Percentiles rank a stretch among this genome's conserved stretches.
phyloP scores from a whole-genome alignment of 2,329 filamentous ascomycete species.

The Metarhizium album region DNA sequence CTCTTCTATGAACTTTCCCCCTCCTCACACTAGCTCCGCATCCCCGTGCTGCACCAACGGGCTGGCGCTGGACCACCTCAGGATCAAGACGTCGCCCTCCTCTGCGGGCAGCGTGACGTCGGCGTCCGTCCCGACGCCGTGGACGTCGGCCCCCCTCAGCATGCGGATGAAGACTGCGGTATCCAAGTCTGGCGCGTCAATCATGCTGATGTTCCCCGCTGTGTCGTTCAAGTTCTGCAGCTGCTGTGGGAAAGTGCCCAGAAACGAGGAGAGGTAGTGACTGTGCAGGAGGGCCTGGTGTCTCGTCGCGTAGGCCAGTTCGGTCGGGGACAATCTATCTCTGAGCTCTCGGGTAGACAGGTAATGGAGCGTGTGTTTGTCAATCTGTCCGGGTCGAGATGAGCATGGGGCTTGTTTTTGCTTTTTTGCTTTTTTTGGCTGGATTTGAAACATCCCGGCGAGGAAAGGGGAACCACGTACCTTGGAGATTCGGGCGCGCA shows the following conservation, averaged over 20 bases:
- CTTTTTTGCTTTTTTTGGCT: too few relatives aligned
- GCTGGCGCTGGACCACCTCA: slow-evolving; percentile 67
- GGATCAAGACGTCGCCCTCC: slow-evolving; percentile 56
- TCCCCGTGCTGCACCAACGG: slow-evolving; percentile 40
- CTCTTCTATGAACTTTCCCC: background rate
- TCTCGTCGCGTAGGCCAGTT: slow-evolving; percentile 70
- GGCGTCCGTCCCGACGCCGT: slow-evolving; percentile 51
- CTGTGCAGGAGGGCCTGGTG: slow-evolving; percentile 77
- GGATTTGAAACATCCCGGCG: too few relatives aligned
- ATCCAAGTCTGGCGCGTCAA: slow-evolving; percentile 75
- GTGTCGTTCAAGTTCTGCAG: slow-evolving; percentile 85
- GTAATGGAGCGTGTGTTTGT: slow-evolving; percentile 66
- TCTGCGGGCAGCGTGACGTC: slow-evolving; percentile 48
- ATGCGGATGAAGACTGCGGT: slow-evolving; percentile 76
- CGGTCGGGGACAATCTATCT: slow-evolving; percentile 60
- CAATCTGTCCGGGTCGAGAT: slow-evolving; percentile 46
- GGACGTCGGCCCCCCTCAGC: slow-evolving; percentile 47
- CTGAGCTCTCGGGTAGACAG: slow-evolving; percentile 45
- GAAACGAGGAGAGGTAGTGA: slow-evolving; percentile 79
- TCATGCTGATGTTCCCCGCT: slow-evolving; percentile 82
- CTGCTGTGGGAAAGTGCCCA: slow-evolving; percentile 66
- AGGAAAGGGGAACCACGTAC: slow-evolving; percentile 32
- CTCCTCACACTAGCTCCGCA: slow-evolving; percentile 47
- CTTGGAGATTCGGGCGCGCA: slow-evolving; percentile 82
- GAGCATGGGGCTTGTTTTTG: too few relatives aligned